phyloP scores from a whole-genome alignment of 306 rosid genomes.

The Malus orientalis region DNA sequence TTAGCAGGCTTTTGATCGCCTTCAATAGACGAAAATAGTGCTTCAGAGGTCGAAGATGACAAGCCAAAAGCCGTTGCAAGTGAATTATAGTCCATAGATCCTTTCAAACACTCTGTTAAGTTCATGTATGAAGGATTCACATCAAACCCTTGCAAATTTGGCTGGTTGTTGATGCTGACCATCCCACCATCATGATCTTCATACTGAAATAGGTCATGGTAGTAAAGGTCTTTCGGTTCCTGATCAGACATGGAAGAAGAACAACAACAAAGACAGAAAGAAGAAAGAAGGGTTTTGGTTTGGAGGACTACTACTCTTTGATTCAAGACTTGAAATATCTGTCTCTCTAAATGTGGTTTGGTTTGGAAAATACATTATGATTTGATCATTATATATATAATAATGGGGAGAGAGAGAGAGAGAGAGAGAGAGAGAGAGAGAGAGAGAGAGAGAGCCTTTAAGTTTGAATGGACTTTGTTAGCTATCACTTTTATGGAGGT shows the following conservation, averaged over 20 bases:
- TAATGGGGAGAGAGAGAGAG: background rate
- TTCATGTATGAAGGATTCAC: conserved; percentile 28
- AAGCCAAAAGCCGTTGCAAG: conserved; percentile 51
- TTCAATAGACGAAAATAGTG: conserved; percentile 35
- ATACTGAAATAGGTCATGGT: conserved; percentile 38
- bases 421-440: conserved; percentile 17
- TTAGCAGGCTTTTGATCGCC: conserved; percentile 24
- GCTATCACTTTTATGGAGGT: conserved; percentile 51
- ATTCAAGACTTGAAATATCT: conserved; percentile 3
- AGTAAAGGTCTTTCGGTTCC: conserved; percentile 37
- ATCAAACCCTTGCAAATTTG: conserved; percentile 35
- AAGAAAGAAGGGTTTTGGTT: background rate
- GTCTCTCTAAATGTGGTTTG: conserved; percentile 20
- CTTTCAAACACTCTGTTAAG: conserved; percentile 52
- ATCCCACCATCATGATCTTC: conserved; percentile 22
- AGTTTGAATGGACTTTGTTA: conserved; percentile 55
- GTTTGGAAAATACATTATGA: background rate
- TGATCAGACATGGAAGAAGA: conserved; percentile 54
- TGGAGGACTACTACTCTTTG: background rate
- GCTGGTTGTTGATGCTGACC: background rate
- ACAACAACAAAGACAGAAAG: background rate
- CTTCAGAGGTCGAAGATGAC: conserved; percentile 52
- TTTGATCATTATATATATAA: conserved; percentile 25
- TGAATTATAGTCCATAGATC: conserved; percentile 50
- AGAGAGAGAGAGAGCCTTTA: conserved; percentile 29